Evolutionary conservation across 306 rosid species (phyloP), one percentile per base, ranked within the genome.

Genomic region (Glycine soja): DNA sequence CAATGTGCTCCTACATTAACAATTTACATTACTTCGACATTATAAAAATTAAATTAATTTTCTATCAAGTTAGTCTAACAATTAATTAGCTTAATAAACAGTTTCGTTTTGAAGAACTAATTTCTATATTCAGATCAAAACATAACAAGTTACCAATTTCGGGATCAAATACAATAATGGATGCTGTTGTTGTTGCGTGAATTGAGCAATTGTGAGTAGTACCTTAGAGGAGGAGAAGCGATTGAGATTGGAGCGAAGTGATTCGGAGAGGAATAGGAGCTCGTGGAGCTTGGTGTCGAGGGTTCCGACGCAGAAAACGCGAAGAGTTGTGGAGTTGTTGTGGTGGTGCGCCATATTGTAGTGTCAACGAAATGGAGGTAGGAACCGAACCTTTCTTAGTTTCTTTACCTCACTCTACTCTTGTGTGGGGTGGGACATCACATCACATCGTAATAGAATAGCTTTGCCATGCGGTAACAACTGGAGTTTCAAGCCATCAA

Each of bases 271-370:
- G 86, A 89, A 95, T 10, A 78, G 90, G 84, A 93, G 96, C 79
- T 95, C 97, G 47, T 89, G 84, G 50, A 91, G 92, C 91, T 95
- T 95, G 34, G 98, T 87, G 81, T 95, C 97, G 52, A 93, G 85
- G 18, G 97, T 93, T 75, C 93, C 99, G 76, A 95, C 73, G 77
- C 97, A 91, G 80, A 91, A 89, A 62, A 95, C 92, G n/a, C 85
- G 89, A 81, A 51, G 85, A 42, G 52, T 47, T 56, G 81, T 72
- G 48, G 42, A 50, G 88, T 91, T 70, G 84, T 38, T 61, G 9
- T 38, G 56, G 9, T 65, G 67, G 15, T 7, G 45, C 14, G 54
- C 46, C 72, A 61, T 78, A 9, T 40, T 5, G 18, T 8, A 38
- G 70, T 6, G 59, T 13, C 0, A n/a, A 38, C 1, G 42, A 51